Evolutionary conservation across 2,329 filamentous ascomycete species (phyloP), one percentile per base, ranked within the genome.

Genomic region (Onygenales sp.): DNA sequence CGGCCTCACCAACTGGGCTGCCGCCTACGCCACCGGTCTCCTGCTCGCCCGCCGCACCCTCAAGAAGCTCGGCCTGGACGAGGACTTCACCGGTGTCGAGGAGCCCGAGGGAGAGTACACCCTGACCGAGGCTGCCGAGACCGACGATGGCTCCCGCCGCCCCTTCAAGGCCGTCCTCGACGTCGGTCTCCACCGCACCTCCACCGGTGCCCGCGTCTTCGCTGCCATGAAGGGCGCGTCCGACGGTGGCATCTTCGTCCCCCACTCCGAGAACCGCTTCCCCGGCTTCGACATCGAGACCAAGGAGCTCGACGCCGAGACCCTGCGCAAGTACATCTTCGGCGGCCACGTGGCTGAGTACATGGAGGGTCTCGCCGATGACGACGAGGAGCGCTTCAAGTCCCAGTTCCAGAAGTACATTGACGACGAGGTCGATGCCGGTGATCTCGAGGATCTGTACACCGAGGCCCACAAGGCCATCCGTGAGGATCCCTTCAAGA

Each of bases 351-450:
- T 98, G 62, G 91, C 92, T 65, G 93, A 98, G 85, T 98, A 98
- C 86, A 98, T 98, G 93, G 93, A 98, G 86, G 93, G 87, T 56
- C 88, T 98, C 62, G 93, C 93, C 77, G 93, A 98, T 69, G 93
- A 98, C 73, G 93, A 98, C 72, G 93, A 98, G 87, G 93, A 98
- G 85, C 91, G 93, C 74, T 98, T 89, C 88, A 92, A 92, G 83
- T 85, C 83, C 67, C 93, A 98, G 82, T 98, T 98, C 87, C 81
- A 85, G 75, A 86, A 93, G 78, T 98, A 98, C 84, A 87, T 95
- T 65, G 92, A 98, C 63, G 89, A 95, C 71, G 93, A 95, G 67
- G 76, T 98, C 63, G 92, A 97, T 81, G 91, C 93, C 61, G 93
- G 96, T 69, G 89, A 87, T 67, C 83, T 98, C 57, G 93, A 98